Conservation (phyloP, 2,329 filamentous ascomycete species). For the Fusarium globosum region DNA sequence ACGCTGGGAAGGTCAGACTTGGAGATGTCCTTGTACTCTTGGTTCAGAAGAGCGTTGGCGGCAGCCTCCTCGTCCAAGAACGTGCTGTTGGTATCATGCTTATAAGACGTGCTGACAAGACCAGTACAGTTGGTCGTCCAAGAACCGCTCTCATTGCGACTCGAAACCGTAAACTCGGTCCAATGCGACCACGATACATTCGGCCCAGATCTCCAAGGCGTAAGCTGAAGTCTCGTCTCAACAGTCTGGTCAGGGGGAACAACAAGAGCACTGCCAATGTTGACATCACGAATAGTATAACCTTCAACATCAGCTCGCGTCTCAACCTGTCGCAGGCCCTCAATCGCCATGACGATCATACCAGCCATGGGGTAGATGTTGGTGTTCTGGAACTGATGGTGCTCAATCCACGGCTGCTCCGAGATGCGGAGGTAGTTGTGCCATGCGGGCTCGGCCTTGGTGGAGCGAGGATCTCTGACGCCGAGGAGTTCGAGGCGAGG, state of each 20-base stretch:
- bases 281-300: background rate
- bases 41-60: background rate
- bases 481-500: background rate
- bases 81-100: background rate
- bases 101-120: background rate
- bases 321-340: background rate
- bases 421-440: background rate
- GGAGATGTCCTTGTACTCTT: background rate
- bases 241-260: background rate
- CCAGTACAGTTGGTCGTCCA: background rate
- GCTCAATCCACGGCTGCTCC: background rate
- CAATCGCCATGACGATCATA: background rate
- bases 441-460: background rate
- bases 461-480: background rate
- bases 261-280: background rate
- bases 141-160: background rate
- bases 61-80: background rate
- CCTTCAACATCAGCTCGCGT: background rate
- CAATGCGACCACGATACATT: background rate
- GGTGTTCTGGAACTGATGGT: background rate
- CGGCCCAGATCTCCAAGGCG: background rate
- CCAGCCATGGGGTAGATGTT: background rate
- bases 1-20: background rate
- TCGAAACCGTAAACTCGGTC: background rate
- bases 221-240: background rate